These are phyloP conservation scores for Musa balbisiana DNA, from an alignment of 202 grass and related monocot genomes.

Conservation along the genomic window DNA sequence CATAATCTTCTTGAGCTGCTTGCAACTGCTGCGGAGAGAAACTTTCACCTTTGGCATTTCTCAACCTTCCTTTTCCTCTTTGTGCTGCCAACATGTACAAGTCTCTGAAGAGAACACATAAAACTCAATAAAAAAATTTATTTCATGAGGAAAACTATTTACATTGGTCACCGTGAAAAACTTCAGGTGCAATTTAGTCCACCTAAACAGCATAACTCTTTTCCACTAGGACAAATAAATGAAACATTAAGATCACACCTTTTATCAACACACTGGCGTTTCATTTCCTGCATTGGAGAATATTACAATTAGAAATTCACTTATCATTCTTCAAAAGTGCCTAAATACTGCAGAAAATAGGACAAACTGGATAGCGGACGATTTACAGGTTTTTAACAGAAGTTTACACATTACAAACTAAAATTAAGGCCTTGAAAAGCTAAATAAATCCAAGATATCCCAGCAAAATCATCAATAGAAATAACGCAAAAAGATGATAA, in stretches of 20 bases:
- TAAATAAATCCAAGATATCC: not conserved
- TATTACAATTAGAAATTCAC: not conserved
- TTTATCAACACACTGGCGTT: conserved; percentile 68
- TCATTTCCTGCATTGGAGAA: conserved; percentile 68
- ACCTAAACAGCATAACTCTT: conserved; percentile 4
- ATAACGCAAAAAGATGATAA: not conserved
- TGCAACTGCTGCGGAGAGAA: conserved; percentile 60
- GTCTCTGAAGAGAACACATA: conserved; percentile 28
- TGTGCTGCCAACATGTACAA: conserved; percentile 37
- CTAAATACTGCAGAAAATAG: not conserved
- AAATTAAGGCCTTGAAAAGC: not conserved
- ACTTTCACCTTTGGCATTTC: conserved; percentile 42
- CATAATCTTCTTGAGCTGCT: conserved; percentile 56
- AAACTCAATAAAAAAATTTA: not conserved
- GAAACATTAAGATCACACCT: conserved; percentile 42
- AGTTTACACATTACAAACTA: not conserved
- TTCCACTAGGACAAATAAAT: conserved; percentile 20
- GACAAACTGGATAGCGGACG: too few species aligned
- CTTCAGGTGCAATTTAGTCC: too few species aligned
- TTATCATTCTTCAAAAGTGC: too few species aligned
- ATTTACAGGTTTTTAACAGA: not conserved
- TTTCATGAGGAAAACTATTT: not conserved
- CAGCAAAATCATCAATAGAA: not conserved
- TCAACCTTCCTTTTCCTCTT: conserved; percentile 44
- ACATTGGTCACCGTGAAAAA: not conserved